Conservation (phyloP, 2,329 filamentous ascomycete genomes). For the Pestalotiopsis sp. region DNA sequence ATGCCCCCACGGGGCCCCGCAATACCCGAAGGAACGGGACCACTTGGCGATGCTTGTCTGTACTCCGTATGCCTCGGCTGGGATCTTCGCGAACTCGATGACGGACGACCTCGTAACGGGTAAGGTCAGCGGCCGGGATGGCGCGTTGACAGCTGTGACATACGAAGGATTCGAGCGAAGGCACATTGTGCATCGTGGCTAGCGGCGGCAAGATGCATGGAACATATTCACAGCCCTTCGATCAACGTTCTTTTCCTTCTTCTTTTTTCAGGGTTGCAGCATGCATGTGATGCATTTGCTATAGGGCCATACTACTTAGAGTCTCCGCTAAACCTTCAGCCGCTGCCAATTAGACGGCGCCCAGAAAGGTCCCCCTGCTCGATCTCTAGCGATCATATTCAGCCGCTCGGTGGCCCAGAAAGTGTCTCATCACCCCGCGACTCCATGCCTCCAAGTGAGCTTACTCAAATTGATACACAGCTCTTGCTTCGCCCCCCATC, state of each 20-base stretch:
- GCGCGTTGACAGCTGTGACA: background rate
- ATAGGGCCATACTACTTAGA: background rate
- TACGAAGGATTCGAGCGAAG: background rate
- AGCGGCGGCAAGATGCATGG: background rate
- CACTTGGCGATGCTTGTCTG: constrained; percentile 2
- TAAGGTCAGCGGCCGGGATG: background rate
- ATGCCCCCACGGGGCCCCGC: background rate
- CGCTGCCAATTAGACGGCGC: background rate
- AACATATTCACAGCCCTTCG: constrained; percentile 6
- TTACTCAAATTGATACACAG: no score
- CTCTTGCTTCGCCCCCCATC: no score
- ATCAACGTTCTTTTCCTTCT: background rate
- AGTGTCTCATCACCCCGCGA: no score
- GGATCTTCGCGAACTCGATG: background rate
- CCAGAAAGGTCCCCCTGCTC: background rate
- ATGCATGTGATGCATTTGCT: constrained; percentile 2
- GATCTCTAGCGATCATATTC: background rate
- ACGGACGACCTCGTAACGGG: no score
- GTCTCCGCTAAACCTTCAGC: no score
- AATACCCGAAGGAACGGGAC: background rate
- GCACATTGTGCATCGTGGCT: background rate
- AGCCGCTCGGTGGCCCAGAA: background rate
- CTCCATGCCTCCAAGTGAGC: no score
- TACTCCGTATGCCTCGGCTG: background rate
- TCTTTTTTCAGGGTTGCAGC: background rate